phyloP scores from a whole-genome alignment of 2,329 filamentous ascomycete genomes.

The Cladosporium cucumerinum region DNA sequence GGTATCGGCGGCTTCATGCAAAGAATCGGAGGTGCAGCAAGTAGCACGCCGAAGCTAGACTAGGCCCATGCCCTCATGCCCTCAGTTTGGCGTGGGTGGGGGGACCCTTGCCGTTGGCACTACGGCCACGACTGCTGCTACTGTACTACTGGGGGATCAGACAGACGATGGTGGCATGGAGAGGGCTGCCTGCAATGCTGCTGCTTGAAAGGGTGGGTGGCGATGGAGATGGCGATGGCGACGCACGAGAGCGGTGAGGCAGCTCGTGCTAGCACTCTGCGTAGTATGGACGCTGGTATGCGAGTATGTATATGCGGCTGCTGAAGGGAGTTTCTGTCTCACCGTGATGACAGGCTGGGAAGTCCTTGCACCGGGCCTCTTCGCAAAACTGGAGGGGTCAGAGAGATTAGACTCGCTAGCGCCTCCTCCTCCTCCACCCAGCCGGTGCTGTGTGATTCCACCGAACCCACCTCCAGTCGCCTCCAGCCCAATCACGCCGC shows the following conservation, averaged over 20 bases:
- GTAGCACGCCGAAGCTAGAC: slow-evolving; percentile 8
- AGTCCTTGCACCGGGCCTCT: background rate
- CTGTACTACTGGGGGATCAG: background rate
- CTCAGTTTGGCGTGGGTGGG: slow-evolving; percentile 1
- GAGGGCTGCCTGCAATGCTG: background rate
- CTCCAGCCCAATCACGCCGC: background rate
- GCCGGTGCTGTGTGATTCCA: background rate
- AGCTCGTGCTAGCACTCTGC: background rate
- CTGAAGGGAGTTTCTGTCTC: background rate
- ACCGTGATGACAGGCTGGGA: slow-evolving; percentile 13
- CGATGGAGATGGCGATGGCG: background rate
- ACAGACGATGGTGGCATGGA: background rate
- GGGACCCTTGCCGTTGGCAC: slow-evolving; percentile 3
- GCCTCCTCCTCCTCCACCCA: background rate
- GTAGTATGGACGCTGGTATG: background rate
- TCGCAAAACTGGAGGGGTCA: slow-evolving; percentile 6
- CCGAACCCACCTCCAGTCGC: background rate
- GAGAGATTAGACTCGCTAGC: background rate
- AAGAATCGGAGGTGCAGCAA: slow-evolving; percentile 10
- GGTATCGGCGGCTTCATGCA: slow-evolving; percentile 11
- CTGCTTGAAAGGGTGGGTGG: background rate
- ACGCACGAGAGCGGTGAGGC: slow-evolving; percentile 3
- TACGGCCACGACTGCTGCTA: background rate
- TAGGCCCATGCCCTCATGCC: background rate
- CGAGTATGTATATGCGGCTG: background rate